Conservation (phyloP, 1,139 yeast genomes). For the Waltiozyma sp. region DNA sequence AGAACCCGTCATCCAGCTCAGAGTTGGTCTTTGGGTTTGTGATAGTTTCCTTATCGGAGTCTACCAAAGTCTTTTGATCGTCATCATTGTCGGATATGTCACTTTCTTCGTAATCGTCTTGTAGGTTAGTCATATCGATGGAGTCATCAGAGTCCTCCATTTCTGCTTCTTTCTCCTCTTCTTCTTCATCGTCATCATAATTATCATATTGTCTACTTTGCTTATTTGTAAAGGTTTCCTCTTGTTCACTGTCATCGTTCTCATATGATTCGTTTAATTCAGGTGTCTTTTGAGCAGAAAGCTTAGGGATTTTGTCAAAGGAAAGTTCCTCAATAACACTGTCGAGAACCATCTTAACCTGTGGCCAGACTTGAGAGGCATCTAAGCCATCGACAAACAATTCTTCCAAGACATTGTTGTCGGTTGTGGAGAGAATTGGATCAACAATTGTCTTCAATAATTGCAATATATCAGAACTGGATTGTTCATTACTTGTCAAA, state of each 20-base stretch:
- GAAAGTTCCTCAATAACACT: constrained; percentile 51
- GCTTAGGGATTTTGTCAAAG: constrained; percentile 31
- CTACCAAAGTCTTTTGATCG: neutral
- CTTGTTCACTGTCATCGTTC: constrained; percentile 10
- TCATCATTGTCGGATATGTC: neutral
- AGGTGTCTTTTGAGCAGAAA: constrained; percentile 9
- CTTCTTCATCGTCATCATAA: no score
- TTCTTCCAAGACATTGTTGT: constrained; percentile 63
- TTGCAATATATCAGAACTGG: constrained; percentile 18
- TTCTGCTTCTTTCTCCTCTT: constrained; percentile 7
- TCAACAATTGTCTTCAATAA: constrained; percentile 50
- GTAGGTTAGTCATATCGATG: neutral
- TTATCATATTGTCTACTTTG: no score
- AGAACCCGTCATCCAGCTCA: constrained; percentile 78
- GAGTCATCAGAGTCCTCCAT: constrained; percentile 1
- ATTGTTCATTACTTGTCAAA: constrained; percentile 1
- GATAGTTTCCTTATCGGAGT: constrained; percentile 1
- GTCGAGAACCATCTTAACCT: constrained; percentile 73
- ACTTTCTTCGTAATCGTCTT: neutral
- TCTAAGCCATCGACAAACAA: constrained; percentile 79
- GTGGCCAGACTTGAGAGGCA: constrained; percentile 90
- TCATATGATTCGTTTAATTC: constrained; percentile 9
- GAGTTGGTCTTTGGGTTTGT: constrained; percentile 19
- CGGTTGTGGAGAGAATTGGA: constrained; percentile 43
- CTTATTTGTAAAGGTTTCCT: constrained; percentile 15